These are phyloP conservation scores for Candida yuanshanica DNA, from an alignment of 805 yeast species.

Conservation along the genomic window DNA sequence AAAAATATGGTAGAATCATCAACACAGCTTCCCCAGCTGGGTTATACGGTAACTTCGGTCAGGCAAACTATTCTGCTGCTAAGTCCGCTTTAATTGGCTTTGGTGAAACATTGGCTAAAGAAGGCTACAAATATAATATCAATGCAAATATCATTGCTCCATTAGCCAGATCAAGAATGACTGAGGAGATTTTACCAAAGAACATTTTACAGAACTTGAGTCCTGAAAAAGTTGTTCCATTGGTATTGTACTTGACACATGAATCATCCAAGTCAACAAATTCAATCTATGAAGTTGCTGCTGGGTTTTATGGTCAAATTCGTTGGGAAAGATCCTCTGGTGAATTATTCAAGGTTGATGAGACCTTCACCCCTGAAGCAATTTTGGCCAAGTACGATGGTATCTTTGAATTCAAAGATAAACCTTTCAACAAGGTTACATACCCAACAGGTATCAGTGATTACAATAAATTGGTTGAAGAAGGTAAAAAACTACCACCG, in stretches of 20 bases:
- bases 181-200: slow-evolving; percentile 83
- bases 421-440: slow-evolving; percentile 47
- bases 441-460: slow-evolving; percentile 73
- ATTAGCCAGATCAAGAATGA: slow-evolving; percentile 93
- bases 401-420: slow-evolving; percentile 56
- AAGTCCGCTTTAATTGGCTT: slow-evolving; percentile 86
- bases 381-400: slow-evolving; percentile 62
- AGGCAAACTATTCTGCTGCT: slow-evolving; percentile 91
- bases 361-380: slow-evolving; percentile 77
- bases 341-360: slow-evolving; percentile 72
- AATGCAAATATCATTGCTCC: slow-evolving; percentile 87
- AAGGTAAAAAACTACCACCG: slow-evolving; percentile 43
- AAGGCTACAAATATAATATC: slow-evolving; percentile 83
- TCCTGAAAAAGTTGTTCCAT: slow-evolving; percentile 89
- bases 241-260: slow-evolving; percentile 76
- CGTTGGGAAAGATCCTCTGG: slow-evolving; percentile 95
- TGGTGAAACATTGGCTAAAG: slow-evolving; percentile 92
- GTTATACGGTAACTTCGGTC: slow-evolving; percentile 94
- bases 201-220: slow-evolving; percentile 72
- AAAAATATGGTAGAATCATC: slow-evolving; percentile 80
- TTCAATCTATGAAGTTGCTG: slow-evolving; percentile 87
- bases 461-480: slow-evolving; percentile 54
- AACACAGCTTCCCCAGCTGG: slow-evolving; percentile 99
- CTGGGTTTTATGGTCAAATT: slow-evolving; percentile 86
- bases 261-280: slow-evolving; percentile 59